A percentile compares a stretch with the other conserved stretches of the same genome.
phyloP scores from a whole-genome alignment of 148 eudicot genomes.

The Rhododendron molle region DNA sequence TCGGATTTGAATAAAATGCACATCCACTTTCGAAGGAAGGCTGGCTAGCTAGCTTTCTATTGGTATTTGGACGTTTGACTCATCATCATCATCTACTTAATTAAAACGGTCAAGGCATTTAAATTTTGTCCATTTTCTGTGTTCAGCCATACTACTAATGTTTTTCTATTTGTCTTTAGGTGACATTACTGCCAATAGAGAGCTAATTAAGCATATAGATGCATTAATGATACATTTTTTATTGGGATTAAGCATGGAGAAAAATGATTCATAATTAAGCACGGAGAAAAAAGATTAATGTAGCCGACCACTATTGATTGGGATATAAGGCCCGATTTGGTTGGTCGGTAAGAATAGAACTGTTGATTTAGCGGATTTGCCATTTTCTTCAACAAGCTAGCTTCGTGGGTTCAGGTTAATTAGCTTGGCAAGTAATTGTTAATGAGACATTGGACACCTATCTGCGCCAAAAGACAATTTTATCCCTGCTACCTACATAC shows the following conservation, averaged over 20 bases:
- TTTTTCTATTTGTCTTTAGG: neutral
- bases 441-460: neutral
- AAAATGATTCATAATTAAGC: no score
- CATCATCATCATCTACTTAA: neutral
- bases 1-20: no score
- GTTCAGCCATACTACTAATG: neutral
- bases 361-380: neutral
- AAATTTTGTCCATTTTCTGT: neutral
- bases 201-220: no score
- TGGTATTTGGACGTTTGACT: no score
- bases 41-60: no score
- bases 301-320: no score
- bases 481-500: neutral
- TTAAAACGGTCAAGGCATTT: neutral
- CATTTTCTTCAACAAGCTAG: conserved; percentile 1
- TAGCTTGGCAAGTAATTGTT: neutral
- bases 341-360: neutral
- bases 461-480: neutral
- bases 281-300: no score
- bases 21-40: no score
- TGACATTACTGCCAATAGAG: neutral
- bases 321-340: no score
- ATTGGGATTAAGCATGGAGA: no score
- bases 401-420: neutral
- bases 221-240: no score